These are phyloP conservation scores for Chalciporus sphaerocephalus DNA, from an alignment of 768 basidiomycete genomes.

Conservation along the genomic window DNA sequence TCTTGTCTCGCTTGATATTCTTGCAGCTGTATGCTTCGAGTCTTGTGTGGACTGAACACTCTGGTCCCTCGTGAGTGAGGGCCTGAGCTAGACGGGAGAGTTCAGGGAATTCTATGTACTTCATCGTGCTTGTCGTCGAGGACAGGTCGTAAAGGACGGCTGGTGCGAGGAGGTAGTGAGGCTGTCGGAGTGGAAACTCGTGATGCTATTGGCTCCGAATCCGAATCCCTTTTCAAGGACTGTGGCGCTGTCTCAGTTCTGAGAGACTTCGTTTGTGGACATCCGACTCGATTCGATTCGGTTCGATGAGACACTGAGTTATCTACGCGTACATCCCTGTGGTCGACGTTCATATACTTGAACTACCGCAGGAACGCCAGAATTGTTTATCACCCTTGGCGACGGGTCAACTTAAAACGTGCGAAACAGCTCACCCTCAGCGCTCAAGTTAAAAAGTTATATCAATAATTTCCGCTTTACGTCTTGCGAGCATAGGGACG, in stretches of 20 bases:
- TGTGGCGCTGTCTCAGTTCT: slow-evolving; percentile 14
- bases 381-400: too few species aligned
- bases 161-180: not conserved
- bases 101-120: slow-evolving; percentile 83
- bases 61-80: slow-evolving; percentile 80
- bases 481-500: too few species aligned
- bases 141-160: not conserved
- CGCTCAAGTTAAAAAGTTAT: too few species aligned
- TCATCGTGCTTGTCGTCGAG: slow-evolving; percentile 48
- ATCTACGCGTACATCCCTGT: not conserved
- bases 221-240: slow-evolving; percentile 10
- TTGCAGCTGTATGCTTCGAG: slow-evolving; percentile 98
- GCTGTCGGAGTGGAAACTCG: slow-evolving; percentile 20
- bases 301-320: not conserved
- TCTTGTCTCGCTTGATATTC: slow-evolving; percentile 95
- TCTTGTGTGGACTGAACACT: slow-evolving; percentile 85
- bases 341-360: too few species aligned
- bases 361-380: too few species aligned
- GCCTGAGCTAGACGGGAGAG: slow-evolving; percentile 72
- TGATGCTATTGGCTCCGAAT: not conserved
- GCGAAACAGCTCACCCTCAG: too few species aligned
- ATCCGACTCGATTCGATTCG: not conserved
- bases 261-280: slow-evolving; percentile 4
- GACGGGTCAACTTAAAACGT: too few species aligned
- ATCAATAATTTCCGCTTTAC: too few species aligned